Evolutionary conservation across 192 early-diverging fungal species (phyloP).

Genomic region (Thoreauomyces humboldtii): DNA sequence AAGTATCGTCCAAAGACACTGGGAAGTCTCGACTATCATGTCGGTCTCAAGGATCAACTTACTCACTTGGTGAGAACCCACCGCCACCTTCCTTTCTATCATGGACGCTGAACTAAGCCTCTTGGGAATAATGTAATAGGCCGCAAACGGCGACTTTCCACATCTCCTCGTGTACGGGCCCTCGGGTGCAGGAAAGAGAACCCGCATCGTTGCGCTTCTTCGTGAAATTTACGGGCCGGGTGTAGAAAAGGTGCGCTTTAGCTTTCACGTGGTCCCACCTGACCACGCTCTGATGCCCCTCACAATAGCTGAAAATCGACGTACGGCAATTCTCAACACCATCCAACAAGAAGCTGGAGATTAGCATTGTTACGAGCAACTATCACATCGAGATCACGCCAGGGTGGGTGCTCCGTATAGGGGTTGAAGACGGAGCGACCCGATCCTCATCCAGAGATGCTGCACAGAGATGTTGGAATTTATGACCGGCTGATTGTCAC

Average conservation of each 20-base stretch:
- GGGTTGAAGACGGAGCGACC: neutral
- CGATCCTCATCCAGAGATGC: neutral
- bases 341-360: conserved; percentile 79
- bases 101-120: neutral
- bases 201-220: conserved; percentile 81
- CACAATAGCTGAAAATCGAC: conserved; percentile 81
- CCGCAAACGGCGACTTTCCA: conserved; percentile 79
- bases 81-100: no score
- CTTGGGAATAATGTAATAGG: conserved; percentile 25
- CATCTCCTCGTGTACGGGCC: conserved; percentile 96
- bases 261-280: conserved; percentile 4
- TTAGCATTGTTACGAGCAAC: conserved; percentile 87
- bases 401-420: conserved; percentile 64
- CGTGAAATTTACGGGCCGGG: conserved; percentile 86
- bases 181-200: conserved; percentile 94
- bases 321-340: conserved; percentile 80
- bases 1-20: conserved; percentile 85
- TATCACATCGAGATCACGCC: conserved; percentile 97
- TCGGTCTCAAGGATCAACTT: conserved; percentile 70
- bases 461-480: conserved; percentile 83
- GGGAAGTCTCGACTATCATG: conserved; percentile 80
- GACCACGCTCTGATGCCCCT: neutral
- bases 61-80: conserved; percentile 56
- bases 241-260: conserved; percentile 81
- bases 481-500: conserved; percentile 91